Evolutionary conservation across 2,329 filamentous ascomycete species (phyloP), one percentile per base, ranked within the genome.

Genomic region (Talaromyces verruculosus): DNA sequence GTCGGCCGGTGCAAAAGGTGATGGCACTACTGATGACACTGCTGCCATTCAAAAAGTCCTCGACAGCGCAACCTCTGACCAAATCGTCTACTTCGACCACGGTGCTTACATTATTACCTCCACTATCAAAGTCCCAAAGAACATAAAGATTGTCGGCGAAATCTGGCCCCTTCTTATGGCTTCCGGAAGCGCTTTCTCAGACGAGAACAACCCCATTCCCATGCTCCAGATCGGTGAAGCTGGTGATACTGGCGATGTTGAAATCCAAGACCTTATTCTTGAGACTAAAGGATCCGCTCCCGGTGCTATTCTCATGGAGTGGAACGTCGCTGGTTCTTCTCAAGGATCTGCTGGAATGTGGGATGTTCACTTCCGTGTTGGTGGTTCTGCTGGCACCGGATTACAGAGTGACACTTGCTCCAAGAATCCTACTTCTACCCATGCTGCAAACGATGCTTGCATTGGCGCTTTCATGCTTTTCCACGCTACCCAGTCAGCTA

Each of bases 281-380:
- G 87, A 92, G 78, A 97, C 93, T 35, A 86, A 88, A 70, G 94
- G 94, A 4, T 83, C 93, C 2, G 89, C 92, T 68, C 90, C 93
- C 0, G 94, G 94, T 70, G 94, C 93, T 19, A 92, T 97, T 73
- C 85, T 97, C 75, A 88, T 97, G 81, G 87, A 97, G 77, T 97
- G 92, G 91, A 97, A 97, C 79, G 83, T 97, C 49, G 87, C 87
- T 51, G 89, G 88, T 41, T 64, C 75, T 28, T 71, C 73, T 6
- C 84, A 89, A 66, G 92, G 92, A 57, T 86, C 88, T 1, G 89
- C 88, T 22, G 94, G 88, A 68, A 88, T 97, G 79, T 99, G 93
- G 91, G 95, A 99, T 73, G 89, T 93, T n/a, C 95, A 99, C 83
- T 90, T 95, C 81, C 92, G 95, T 74, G 87, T 99, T 72, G 94